Evolutionary conservation across 306 rosid species (phyloP).

Genomic region (Acacia crassicarpa): DNA sequence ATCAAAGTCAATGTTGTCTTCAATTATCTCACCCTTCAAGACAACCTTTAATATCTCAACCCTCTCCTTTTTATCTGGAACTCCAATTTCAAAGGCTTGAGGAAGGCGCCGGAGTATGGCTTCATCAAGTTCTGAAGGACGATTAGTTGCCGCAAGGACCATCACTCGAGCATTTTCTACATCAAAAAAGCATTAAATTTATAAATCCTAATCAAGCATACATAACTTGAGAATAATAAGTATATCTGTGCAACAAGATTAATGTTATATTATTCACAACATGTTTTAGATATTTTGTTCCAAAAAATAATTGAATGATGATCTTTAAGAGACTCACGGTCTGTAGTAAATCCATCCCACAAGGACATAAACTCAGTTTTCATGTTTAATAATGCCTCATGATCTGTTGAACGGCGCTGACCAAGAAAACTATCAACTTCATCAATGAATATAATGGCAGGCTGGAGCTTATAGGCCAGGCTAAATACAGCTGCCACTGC

Average conservation of each 20-base stretch:
- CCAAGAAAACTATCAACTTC: conserved; percentile 99
- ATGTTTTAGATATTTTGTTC: conserved; percentile 11
- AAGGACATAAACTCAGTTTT: conserved; percentile 98
- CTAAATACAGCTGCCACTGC: conserved; percentile 96
- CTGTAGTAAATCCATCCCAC: conserved; percentile 99
- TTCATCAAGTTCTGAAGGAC: conserved; percentile 98
- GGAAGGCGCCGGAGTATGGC: conserved; percentile 99
- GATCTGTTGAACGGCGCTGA: conserved; percentile 90
- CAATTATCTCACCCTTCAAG: conserved; percentile 75
- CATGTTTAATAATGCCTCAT: conserved; percentile 95
- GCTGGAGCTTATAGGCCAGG: conserved; percentile 97
- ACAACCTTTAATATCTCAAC: conserved; percentile 81
- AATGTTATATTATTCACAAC: conserved; percentile 8
- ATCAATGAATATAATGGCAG: conserved; percentile 95
- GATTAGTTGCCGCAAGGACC: conserved; percentile 99
- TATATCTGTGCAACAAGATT: background rate
- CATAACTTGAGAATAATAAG: conserved; percentile 16
- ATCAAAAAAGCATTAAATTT: background rate
- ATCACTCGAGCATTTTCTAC: conserved; percentile 88
- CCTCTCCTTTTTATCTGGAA: conserved; percentile 77
- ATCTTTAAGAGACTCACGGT: conserved; percentile 59
- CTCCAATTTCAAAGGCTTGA: conserved; percentile 93
- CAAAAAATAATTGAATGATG: background rate
- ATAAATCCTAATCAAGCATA: conserved; percentile 19
- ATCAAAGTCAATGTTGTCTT: conserved; percentile 56